These are phyloP conservation scores for Microbotryum saponariae DNA, from an alignment of 1,284 basidiomycete genomes.

Conservation along the genomic window DNA sequence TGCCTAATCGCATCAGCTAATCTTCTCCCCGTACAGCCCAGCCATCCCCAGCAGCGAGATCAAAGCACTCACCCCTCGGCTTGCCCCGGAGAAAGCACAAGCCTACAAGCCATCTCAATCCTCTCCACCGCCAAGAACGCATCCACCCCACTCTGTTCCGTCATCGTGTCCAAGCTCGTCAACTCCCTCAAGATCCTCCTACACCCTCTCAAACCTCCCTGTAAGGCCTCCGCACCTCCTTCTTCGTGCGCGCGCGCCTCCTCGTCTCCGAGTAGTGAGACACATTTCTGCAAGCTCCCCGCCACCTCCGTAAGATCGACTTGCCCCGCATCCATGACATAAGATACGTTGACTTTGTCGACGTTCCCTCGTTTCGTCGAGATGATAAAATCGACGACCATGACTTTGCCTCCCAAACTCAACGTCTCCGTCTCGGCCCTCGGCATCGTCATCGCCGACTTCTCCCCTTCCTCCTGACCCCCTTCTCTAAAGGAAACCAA, in stretches of 20 bases:
- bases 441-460: no score
- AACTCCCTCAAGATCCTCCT: conserved; percentile 9
- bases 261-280: neutral
- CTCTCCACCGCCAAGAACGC: no score
- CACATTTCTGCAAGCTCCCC: neutral
- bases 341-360: conserved; percentile 20
- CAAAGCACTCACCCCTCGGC: no score
- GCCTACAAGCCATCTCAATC: no score
- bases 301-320: neutral
- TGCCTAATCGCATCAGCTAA: no score
- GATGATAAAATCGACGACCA: conserved; percentile 27
- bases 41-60: no score
- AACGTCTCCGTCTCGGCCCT: conserved; percentile 5
- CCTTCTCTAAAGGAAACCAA: conserved; percentile 19
- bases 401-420: conserved; percentile 24
- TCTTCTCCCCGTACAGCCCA: no score
- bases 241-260: neutral
- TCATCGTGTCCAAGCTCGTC: conserved; percentile 15
- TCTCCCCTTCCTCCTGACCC: neutral
- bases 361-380: neutral
- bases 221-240: neutral
- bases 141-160: conserved; percentile 13
- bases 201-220: neutral
- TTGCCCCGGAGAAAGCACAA: no score
- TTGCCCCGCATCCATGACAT: conserved; percentile 13